Evolutionary conservation across 2,329 filamentous ascomycete genomes (phyloP).

Genomic region (Phoma sp.): DNA sequence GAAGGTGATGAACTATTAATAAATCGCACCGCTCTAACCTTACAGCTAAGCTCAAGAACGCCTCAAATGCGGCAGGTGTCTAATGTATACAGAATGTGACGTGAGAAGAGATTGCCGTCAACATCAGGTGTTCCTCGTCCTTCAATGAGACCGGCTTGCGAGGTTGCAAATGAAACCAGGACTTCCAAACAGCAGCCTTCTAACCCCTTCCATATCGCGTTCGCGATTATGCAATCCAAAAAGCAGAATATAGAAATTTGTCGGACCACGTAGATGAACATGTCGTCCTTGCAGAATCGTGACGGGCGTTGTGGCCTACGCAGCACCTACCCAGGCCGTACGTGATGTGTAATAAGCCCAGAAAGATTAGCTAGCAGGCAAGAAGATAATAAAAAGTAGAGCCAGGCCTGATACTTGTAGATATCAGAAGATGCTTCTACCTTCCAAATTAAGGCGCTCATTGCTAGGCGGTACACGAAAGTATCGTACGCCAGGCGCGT

Average conservation of each 20-base stretch:
- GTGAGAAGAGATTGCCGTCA: conserved; percentile 6
- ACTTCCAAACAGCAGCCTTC: background rate
- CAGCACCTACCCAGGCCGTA: background rate
- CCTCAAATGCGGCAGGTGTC: conserved; percentile 41
- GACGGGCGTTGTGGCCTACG: conserved; percentile 22
- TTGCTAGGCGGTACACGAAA: background rate
- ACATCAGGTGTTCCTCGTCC: conserved; percentile 15
- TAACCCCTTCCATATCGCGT: background rate
- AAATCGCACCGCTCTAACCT: conserved; percentile 20
- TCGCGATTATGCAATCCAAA: background rate
- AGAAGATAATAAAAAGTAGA: background rate
- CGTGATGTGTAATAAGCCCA: conserved; percentile 31
- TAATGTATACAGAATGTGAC: conserved; percentile 40
- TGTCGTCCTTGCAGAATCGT: conserved; percentile 18
- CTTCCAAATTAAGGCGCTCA: background rate
- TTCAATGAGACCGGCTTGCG: conserved; percentile 27
- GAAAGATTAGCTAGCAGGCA: background rate
- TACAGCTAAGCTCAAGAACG: conserved; percentile 30
- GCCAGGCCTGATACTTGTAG: background rate
- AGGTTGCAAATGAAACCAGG: conserved; percentile 16
- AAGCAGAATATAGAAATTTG: background rate
- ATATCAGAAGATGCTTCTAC: background rate
- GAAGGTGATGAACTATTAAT: conserved; percentile 17
- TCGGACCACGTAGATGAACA: background rate
- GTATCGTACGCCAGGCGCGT: background rate